A percentile compares a stretch with the other conserved stretches of the same genome.
Conservation (phyloP, 1,284 basidiomycete genomes). For the Malassezia globosa region DNA sequence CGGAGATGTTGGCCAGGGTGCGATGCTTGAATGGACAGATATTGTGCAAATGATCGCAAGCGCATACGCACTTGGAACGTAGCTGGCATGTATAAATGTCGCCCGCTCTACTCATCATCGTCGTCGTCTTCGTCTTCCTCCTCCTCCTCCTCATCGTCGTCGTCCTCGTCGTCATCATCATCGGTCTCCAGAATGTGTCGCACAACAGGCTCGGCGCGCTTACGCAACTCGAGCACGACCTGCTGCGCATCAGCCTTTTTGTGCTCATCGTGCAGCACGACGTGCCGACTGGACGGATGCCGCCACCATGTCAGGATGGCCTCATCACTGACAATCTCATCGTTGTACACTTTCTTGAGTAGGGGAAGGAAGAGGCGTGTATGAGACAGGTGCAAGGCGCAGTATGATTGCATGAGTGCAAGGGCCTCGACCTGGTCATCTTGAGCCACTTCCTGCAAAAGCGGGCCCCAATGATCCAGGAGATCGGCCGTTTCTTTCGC, state of each 20-base stretch:
- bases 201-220: constrained; percentile 47
- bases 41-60: constrained; percentile 24
- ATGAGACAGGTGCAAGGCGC: constrained; percentile 22
- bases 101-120: too few species aligned
- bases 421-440: constrained; percentile 47
- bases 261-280: constrained; percentile 11
- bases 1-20: constrained; percentile 66
- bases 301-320: constrained; percentile 49
- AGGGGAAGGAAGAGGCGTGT: constrained; percentile 45
- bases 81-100: background rate
- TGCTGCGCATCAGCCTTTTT: constrained; percentile 23
- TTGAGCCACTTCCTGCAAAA: constrained; percentile 46
- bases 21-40: constrained; percentile 38
- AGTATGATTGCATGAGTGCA: constrained; percentile 38
- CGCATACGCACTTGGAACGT: constrained; percentile 7
- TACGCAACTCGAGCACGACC: constrained; percentile 43
- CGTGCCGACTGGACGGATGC: constrained; percentile 17
- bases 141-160: constrained; percentile 21
- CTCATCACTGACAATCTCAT: constrained; percentile 49
- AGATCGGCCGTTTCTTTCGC: constrained; percentile 31
- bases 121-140: too few species aligned
- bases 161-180: constrained; percentile 39
- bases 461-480: constrained; percentile 47
- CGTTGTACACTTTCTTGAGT: constrained; percentile 49
- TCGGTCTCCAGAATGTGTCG: constrained; percentile 45